phyloP scores from a whole-genome alignment of 495 filamentous ascomycete species.

The Penicillium daleae region DNA sequence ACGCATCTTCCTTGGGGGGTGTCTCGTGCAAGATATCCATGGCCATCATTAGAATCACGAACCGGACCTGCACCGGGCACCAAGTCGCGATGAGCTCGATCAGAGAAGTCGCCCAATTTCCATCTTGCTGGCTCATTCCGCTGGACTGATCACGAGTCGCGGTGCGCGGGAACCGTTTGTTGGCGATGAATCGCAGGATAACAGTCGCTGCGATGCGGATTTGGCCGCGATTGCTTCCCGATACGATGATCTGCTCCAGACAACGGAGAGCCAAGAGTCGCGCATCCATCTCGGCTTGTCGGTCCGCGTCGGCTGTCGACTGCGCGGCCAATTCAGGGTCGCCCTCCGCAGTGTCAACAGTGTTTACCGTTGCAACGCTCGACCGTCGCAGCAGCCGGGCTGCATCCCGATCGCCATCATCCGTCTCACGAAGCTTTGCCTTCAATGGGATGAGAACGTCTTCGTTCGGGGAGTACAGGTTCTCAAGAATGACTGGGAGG shows the following conservation, averaged over 20 bases:
- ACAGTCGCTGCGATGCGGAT: slow-evolving; percentile 72
- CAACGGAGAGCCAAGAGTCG: slow-evolving; percentile 79
- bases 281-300: slow-evolving; percentile 83
- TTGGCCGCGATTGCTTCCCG: slow-evolving; percentile 71
- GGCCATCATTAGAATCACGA: slow-evolving; percentile 77
- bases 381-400: slow-evolving; percentile 63
- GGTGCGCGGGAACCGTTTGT: slow-evolving; percentile 48
- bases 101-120: slow-evolving; percentile 78
- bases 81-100: slow-evolving; percentile 77
- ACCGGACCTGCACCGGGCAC: slow-evolving; percentile 91
- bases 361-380: slow-evolving; percentile 78
- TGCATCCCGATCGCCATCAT: slow-evolving; percentile 66
- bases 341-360: slow-evolving; percentile 65
- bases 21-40: slow-evolving; percentile 73
- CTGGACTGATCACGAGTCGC: slow-evolving; percentile 29
- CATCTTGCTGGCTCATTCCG: slow-evolving; percentile 34
- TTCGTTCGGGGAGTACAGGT: slow-evolving; percentile 77
- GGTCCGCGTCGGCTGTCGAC: slow-evolving; percentile 81
- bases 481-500: slow-evolving; percentile 81
- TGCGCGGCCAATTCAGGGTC: slow-evolving; percentile 73
- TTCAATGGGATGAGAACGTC: slow-evolving; percentile 66
- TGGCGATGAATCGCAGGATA: slow-evolving; percentile 71
- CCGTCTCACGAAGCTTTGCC: slow-evolving; percentile 61
- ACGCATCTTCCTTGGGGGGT: slow-evolving; percentile 63
- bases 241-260: slow-evolving; percentile 76